Conservation (phyloP, 2,329 filamentous ascomycete genomes). For the Botryotinia convoluta region DNA sequence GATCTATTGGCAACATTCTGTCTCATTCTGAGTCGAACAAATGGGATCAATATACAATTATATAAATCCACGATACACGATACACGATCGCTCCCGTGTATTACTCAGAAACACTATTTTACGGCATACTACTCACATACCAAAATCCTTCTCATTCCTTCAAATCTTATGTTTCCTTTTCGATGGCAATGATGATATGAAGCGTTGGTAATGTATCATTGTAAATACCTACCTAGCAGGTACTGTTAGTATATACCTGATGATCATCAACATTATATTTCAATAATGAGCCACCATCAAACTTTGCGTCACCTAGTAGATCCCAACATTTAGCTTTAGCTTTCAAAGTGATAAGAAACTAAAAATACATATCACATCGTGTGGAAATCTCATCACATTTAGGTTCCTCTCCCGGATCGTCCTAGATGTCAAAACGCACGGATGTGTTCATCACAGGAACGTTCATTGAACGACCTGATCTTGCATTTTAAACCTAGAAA, state of each 20-base stretch:
- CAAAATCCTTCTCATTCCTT: constrained; percentile 18
- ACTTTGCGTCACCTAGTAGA: not conserved
- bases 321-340: not conserved
- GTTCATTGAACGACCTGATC: not conserved
- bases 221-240: not conserved
- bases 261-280: not conserved
- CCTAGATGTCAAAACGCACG: constrained; percentile 2
- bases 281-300: not conserved
- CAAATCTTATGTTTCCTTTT: not conserved
- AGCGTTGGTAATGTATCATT: not conserved
- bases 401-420: constrained; percentile 3
- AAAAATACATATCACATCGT: not conserved
- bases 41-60: constrained; percentile 5
- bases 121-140: not conserved
- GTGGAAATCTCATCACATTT: constrained; percentile 14
- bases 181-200: not conserved
- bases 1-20: not conserved
- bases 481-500: not conserved
- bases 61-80: not conserved
- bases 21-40: constrained; percentile 6
- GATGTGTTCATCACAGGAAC: constrained; percentile 5
- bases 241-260: not conserved
- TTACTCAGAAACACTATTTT: not conserved
- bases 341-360: not conserved
- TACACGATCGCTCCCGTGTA: constrained; percentile 11